These are phyloP conservation scores for Syncephalastrum sp. DNA, from an alignment of 371 early-diverging fungal genomes.

Conservation along the genomic window DNA sequence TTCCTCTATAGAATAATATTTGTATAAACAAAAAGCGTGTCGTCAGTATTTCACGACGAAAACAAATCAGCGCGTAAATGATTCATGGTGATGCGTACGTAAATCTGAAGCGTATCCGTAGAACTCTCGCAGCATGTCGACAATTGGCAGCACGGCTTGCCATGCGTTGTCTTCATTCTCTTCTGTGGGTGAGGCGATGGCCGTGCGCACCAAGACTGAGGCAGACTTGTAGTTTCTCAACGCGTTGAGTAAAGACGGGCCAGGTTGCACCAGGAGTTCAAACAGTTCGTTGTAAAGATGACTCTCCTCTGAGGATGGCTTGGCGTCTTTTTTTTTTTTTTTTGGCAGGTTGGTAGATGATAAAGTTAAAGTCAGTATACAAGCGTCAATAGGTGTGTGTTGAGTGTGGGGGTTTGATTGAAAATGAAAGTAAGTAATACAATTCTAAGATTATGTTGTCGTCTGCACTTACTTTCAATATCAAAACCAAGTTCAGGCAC, in stretches of 20 bases:
- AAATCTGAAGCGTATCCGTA: conserved; percentile 75
- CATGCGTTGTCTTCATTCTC: conserved; percentile 88
- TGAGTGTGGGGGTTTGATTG: too few relatives aligned
- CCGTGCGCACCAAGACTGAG: conserved; percentile 54
- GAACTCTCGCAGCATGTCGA: conserved; percentile 74
- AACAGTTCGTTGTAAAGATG: conserved; percentile 47
- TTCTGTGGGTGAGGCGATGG: conserved; percentile 78
- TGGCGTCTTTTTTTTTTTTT: conserved; percentile 41
- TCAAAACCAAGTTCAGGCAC: conserved; percentile 53
- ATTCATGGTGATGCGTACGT: conserved; percentile 41
- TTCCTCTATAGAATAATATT: conserved; percentile 48
- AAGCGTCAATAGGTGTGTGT: too few relatives aligned
- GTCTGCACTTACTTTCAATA: conserved; percentile 45
- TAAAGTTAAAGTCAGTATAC: too few relatives aligned
- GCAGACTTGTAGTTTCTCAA: conserved; percentile 54
- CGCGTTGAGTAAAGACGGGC: conserved; percentile 39
- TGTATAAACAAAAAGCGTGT: neutral
- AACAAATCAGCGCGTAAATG: neutral
- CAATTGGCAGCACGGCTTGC: conserved; percentile 82
- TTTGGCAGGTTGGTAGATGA: conserved; percentile 4
- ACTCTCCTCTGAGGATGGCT: conserved; percentile 52
- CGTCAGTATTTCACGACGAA: neutral
- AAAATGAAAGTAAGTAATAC: too few relatives aligned
- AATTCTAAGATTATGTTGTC: too few relatives aligned
- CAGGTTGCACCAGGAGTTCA: conserved; percentile 48